Evolutionary conservation across 148 eudicot species (phyloP).

Genomic region (Arctostaphylos glauca): DNA sequence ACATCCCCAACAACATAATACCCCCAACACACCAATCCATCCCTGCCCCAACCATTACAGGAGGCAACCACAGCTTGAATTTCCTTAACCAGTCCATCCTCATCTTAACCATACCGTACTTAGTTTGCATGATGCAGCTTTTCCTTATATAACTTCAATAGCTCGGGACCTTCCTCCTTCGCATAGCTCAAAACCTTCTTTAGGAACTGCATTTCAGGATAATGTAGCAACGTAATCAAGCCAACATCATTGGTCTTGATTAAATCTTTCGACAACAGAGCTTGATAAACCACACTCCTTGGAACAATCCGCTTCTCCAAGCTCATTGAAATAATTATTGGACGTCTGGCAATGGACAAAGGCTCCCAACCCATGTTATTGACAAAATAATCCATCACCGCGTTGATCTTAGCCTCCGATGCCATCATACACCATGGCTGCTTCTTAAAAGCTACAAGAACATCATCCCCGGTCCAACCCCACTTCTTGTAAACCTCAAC

Average conservation of each 20-base stretch:
- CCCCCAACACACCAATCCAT: no score
- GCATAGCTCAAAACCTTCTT: not conserved
- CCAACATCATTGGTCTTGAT: not conserved
- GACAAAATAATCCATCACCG: not conserved
- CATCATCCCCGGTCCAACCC: not conserved
- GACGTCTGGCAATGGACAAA: not conserved
- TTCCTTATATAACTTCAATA: no score
- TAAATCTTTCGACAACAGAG: not conserved
- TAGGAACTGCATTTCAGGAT: not conserved
- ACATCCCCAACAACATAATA: no score
- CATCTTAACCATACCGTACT: not conserved
- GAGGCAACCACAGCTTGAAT: not conserved
- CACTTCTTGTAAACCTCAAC: not conserved
- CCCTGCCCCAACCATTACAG: no score
- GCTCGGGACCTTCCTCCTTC: not conserved
- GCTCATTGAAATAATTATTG: not conserved
- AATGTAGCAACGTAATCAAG: not conserved
- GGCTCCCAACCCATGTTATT: not conserved
- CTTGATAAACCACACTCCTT: not conserved
- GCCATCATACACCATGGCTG: not conserved
- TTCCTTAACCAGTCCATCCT: not conserved
- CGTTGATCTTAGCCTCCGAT: not conserved
- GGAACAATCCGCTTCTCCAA: constrained; percentile 1
- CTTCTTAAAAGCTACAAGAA: not conserved
- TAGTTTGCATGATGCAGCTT: not conserved